Evolutionary conservation across 805 yeast species (phyloP), one percentile per base, ranked within the genome.

Genomic region (Schwanniomyces polymorphus): DNA sequence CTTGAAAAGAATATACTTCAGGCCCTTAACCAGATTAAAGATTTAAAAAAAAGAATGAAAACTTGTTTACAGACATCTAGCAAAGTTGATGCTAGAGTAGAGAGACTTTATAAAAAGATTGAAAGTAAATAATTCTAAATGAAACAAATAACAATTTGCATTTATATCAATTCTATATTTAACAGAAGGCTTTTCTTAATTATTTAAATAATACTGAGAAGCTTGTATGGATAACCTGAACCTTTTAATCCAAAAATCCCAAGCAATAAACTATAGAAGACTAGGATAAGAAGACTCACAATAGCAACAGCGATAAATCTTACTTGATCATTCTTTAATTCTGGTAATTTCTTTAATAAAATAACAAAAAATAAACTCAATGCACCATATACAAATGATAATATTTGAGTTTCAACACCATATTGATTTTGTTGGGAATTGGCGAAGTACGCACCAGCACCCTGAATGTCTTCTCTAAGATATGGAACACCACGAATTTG

Each of bases 351-450:
- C 41, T 79, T 77, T 37, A 85, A 64, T 55, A 92, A 72, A 1
- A 79, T 67, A 38, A 91, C 75, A 16, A 85, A 67, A 39, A 81
- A 58, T 45, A 86, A 70, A 10, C 91, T 80, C 56, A 91, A 70
- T 7, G 79, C 55, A 1, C 90, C 95, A 64, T 90, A 91, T 6
- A 88, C 50, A 21, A 87, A 77, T 2, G 90, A 83, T 34, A 94
- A 68, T 44, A 91, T 78, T 70, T 94, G 97, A 7, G 97, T 90
- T 72, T 94, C 99, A 39, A 86, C 82, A 7, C 90, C 97, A 43
- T 80, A 78, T 67, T 94, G 99, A 43, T 70, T 72, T 59, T 85
- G 88, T 58, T 87, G 91, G 29, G 90, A 90, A 4, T 75, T 72
- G 2, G 63, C 51, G 49, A 78, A 65, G 53, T 75, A 78, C 7